These are phyloP conservation scores for Ophiocordyceps sinensis DNA, from an alignment of 2,329 filamentous ascomycete species.

Conservation along the genomic window DNA sequence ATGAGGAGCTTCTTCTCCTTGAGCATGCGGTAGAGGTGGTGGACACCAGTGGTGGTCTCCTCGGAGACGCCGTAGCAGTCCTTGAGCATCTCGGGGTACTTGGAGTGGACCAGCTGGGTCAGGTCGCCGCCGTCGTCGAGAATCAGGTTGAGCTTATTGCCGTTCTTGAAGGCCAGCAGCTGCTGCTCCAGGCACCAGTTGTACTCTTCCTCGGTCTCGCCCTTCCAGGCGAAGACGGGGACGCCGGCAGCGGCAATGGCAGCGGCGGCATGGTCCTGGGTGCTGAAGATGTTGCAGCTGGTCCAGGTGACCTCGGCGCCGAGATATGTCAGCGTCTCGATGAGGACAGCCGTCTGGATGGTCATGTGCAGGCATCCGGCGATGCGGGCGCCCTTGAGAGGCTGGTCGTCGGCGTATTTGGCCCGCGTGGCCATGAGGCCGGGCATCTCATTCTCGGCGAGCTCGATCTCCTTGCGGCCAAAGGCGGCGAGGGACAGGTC, in stretches of 20 bases:
- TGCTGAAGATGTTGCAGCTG: conserved; percentile 99
- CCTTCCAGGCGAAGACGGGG: conserved; percentile 66
- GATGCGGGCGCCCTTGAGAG: conserved; percentile 85
- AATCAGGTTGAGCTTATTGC: conserved; percentile 94
- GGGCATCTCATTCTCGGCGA: conserved; percentile 94
- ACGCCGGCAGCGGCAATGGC: conserved; percentile 90
- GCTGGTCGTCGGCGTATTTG: conserved; percentile 89
- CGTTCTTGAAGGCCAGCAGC: conserved; percentile 90
- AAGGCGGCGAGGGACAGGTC: conserved; percentile 97
- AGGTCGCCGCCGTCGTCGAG: conserved; percentile 97
- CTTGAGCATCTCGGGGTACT: conserved; percentile 97
- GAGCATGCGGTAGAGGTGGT: conserved; percentile 98
- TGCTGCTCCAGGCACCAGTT: conserved; percentile 99
- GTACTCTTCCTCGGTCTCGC: conserved; percentile 99
- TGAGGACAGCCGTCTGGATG: conserved; percentile 98
- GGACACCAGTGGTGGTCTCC: conserved; percentile 98
- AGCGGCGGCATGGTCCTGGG: conserved; percentile 94
- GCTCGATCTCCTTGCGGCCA: conserved; percentile 96
- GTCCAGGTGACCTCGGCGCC: conserved; percentile 99
- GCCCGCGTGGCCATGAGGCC: conserved; percentile 89
- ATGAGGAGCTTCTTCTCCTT: conserved; percentile 82
- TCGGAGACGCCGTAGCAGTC: conserved; percentile 97
- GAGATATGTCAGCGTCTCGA: conserved; percentile 89
- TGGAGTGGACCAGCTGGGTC: conserved; percentile 88
- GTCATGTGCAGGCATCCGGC: conserved; percentile 99